phyloP scores from a whole-genome alignment of 2,329 filamentous ascomycete species.

The Aureobasidium sp. region DNA sequence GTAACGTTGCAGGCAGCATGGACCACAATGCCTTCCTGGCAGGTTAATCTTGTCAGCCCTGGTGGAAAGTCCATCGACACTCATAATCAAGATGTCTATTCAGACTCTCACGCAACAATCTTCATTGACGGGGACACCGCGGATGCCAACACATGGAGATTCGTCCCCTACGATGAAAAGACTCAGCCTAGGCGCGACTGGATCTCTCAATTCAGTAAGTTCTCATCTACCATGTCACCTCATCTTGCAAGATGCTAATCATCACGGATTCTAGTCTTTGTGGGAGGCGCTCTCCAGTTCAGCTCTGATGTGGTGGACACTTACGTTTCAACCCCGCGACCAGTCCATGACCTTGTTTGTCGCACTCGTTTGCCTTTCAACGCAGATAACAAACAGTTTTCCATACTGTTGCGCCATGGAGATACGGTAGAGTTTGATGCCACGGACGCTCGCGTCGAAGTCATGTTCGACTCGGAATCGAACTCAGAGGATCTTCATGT shows the following conservation, averaged over 20 bases:
- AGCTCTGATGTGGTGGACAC: not conserved
- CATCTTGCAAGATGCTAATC: not conserved
- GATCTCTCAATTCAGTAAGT: constrained; percentile 8
- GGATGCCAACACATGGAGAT: not conserved
- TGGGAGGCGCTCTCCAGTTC: not conserved
- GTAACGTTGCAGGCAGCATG: not conserved
- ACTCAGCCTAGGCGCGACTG: constrained; percentile 9
- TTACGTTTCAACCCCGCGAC: not conserved
- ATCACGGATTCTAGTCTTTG: not conserved
- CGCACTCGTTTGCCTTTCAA: not conserved
- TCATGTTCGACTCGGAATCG: not conserved
- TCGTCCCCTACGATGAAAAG: not conserved
- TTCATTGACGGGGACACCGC: not conserved
- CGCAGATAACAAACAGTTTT: not conserved
- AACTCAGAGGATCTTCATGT: not conserved
- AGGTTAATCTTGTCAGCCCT: not conserved
- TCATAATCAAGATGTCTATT: not conserved
- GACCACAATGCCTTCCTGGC: not conserved
- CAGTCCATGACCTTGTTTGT: not conserved
- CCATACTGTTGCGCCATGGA: not conserved
- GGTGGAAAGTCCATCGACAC: not conserved
- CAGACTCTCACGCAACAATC: not conserved
- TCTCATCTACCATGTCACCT: not conserved
- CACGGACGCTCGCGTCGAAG: not conserved
- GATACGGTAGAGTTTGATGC: not conserved